Evolutionary conservation across 2,329 filamentous ascomycete genomes (phyloP), one percentile per base, ranked within the genome.

Genomic region (Xylariaceae sp.): DNA sequence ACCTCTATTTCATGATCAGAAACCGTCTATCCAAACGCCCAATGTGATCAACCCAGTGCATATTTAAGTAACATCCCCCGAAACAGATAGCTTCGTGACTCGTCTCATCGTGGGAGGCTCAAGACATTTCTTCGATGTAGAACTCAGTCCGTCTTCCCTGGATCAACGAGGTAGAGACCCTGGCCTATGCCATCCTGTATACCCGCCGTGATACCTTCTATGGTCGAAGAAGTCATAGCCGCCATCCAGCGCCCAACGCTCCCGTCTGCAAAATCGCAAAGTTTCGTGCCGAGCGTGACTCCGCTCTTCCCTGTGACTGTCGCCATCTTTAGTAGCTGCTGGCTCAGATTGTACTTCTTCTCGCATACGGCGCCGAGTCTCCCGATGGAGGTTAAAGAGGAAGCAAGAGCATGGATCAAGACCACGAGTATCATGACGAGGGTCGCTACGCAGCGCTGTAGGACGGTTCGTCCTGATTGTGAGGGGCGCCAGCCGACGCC

Each of bases 161-260:
- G 54, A 38, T 63, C 56, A 31, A 63, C 57, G 47, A 59, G 52
- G 22, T 48, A 48, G 35, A 65, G 40, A 12, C 64, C 65, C 11
- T 66, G 66, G 15, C 71, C 68, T 75, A 77, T 70, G 6, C 86
- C 84, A 57, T 89, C 83, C 58, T 82, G 81, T 39, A 89, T 71
- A 0, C 86, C 87, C 12, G 82, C 83, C 2, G 81, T 76, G 44
- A 89, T 69, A 17, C 82, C 80, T 54, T 84, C 76, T 1, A 86
- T 66, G 59, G 82, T 77, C 81, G 85, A 89, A 3, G 76, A 64
- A 2, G 77, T 74, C 10, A 79, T 61, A 31, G 80, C 77, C 15
- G 77, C 73, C 18, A 87, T 62, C 3, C 74, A 70, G 53, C 81
- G 75, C 0, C 83, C 83, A n/a, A 87, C 68, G 52, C 75, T 79